These are phyloP conservation scores for Gardenia jasminoides DNA, from an alignment of 257 asterid species.

Conservation along the genomic window DNA sequence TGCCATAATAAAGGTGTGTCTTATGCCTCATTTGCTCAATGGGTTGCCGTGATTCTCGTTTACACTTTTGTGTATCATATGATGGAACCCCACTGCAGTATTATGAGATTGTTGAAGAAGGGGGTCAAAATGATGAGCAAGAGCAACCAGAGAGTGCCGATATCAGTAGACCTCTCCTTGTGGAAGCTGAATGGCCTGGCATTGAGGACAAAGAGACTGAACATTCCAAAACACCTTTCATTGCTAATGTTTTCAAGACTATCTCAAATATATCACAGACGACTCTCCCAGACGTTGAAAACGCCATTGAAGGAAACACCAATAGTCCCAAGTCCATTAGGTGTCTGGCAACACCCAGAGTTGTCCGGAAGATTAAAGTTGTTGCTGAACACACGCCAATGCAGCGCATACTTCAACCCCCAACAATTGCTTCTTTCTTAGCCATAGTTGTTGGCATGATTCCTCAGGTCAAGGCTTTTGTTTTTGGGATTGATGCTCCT, in stretches of 20 bases:
- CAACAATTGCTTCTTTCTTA: slow-evolving; percentile 38
- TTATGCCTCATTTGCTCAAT: slow-evolving; percentile 42
- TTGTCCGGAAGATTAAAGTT: slow-evolving; percentile 31
- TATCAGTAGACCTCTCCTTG: slow-evolving; percentile 29
- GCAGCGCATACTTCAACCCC: slow-evolving; percentile 40
- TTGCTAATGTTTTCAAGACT: slow-evolving; percentile 24
- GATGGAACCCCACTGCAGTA: slow-evolving; percentile 46
- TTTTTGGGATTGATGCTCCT: slow-evolving; percentile 39
- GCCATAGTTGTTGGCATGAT: slow-evolving; percentile 39
- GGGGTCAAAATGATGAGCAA: slow-evolving; percentile 12
- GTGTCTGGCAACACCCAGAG: slow-evolving; percentile 32
- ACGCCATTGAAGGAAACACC: not conserved
- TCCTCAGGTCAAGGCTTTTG: slow-evolving; percentile 29
- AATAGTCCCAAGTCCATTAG: slow-evolving; percentile 14
- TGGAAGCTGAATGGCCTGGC: slow-evolving; percentile 48
- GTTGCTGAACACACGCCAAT: slow-evolving; percentile 43
- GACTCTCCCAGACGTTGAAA: slow-evolving; percentile 18
- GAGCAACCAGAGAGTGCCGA: not conserved
- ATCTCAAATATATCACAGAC: slow-evolving; percentile 6
- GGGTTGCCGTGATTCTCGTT: slow-evolving; percentile 39
- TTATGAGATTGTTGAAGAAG: slow-evolving; percentile 30
- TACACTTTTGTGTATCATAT: slow-evolving; percentile 42
- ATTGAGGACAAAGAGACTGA: slow-evolving; percentile 35
- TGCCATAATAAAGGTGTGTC: slow-evolving; percentile 37
- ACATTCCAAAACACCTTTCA: slow-evolving; percentile 34